Base-by-base conservation (phyloP, 495 filamentous ascomycete genomes). In the Xylaria sp. region DNA sequence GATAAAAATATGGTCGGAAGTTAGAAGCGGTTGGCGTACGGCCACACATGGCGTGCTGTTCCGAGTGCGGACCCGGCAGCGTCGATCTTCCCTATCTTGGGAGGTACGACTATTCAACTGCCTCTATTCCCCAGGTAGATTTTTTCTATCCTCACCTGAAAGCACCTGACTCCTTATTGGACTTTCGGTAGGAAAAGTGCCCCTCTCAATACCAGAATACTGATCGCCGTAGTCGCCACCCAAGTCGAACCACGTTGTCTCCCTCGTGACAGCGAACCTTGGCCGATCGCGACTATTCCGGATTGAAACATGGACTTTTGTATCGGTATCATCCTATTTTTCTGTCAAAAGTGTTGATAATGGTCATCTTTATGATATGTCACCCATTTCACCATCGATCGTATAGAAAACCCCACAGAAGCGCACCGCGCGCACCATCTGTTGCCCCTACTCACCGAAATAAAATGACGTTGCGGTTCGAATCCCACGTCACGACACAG, bases 181-280 rank as follows among this genome's bases (percentile, higher is more conserved):
- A 58, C 40, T 68, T 53, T 58, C 52, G 66, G 66, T 61, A 31
- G 48, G 29, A 33, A 19, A 58, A 24, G 19, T 29, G 26, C 43
- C 43, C 21, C n/a, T 43, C 29, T 29, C 33, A 68, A 70, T 21
- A 26, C 58, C 48, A 63, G 19, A 40, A 70, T 65, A 33, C 40
- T 26, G 69, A 71, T 66, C 69, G 50, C 59, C 69, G 5, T 43
- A 26, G n/a, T 71, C 17, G 69, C 69, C 69, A 71, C 69, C 48
- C 26, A 41, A 71, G 35, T 71, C 50, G 61, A 37, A 66, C 69
- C 69, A 71, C 46, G n/a, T 66, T 58, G n/a, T 57, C 44, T 40
- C 61, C 58, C 69, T 24, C 61, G 61, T 71, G 69, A 71, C 61
- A 40, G n/a, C 19, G 9, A 59, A 26, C n/a, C 26, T 48, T 46